phyloP scores from a whole-genome alignment of 345 rosid species.

The Gynandropsis gynandra region DNA sequence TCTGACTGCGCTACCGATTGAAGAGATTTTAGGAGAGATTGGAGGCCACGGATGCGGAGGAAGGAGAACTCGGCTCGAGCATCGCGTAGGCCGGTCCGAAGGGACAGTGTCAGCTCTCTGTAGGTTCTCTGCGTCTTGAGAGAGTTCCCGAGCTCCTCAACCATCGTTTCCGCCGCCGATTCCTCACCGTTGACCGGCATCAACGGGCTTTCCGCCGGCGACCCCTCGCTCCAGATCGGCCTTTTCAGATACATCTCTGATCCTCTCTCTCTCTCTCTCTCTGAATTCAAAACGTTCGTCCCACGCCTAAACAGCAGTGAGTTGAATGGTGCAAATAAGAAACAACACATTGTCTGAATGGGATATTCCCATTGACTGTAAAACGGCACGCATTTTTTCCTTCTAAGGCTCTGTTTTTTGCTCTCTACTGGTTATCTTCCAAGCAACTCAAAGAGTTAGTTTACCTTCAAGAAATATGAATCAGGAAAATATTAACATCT shows the following conservation, averaged over 20 bases:
- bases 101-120: slow-evolving; percentile 87
- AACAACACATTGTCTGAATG: slow-evolving; percentile 14
- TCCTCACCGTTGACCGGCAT: slow-evolving; percentile 17
- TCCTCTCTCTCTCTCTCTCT: neutral
- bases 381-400: slow-evolving; percentile 19
- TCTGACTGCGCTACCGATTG: slow-evolving; percentile 69
- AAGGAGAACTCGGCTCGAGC: slow-evolving; percentile 89
- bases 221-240: slow-evolving; percentile 50
- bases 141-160: slow-evolving; percentile 63
- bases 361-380: neutral
- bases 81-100: slow-evolving; percentile 76
- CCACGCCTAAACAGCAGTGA: slow-evolving; percentile 7
- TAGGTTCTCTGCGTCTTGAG: slow-evolving; percentile 55
- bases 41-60: slow-evolving; percentile 85
- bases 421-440: neutral
- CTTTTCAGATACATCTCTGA: slow-evolving; percentile 49
- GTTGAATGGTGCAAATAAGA: neutral
- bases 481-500: too few relatives aligned
- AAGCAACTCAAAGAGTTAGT: slow-evolving; percentile 9
- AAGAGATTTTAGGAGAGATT: slow-evolving; percentile 77
- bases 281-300: neutral
- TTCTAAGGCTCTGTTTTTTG: too few relatives aligned
- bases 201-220: slow-evolving; percentile 25
- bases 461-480: too few relatives aligned
- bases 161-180: slow-evolving; percentile 42